Conservation (phyloP, 345 rosid species). For the Acer campestre region DNA sequence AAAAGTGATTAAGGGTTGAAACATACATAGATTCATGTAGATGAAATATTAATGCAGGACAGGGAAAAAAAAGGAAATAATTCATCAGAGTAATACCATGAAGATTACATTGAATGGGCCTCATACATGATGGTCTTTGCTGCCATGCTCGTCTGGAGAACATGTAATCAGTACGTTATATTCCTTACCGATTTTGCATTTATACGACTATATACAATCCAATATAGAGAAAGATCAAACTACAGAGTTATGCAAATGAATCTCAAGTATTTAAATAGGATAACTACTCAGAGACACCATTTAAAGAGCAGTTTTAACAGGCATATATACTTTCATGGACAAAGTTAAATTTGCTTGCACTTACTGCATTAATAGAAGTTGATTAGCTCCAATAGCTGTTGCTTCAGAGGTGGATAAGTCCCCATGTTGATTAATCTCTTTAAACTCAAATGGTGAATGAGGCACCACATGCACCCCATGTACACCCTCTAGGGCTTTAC, state of each 20-base stretch:
- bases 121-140: conserved; percentile 90
- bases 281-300: background rate
- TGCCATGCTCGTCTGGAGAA: conserved; percentile 78
- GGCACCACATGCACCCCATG: conserved; percentile 76
- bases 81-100: conserved; percentile 47
- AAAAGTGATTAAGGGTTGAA: conserved; percentile 14
- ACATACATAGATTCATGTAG: background rate
- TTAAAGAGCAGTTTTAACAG: background rate
- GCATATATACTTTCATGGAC: background rate
- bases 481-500: conserved; percentile 70
- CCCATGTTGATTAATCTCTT: conserved; percentile 49
- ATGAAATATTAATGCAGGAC: background rate
- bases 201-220: background rate
- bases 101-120: conserved; percentile 64
- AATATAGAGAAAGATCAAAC: background rate
- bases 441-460: conserved; percentile 64
- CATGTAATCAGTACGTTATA: conserved; percentile 13
- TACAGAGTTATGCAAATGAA: background rate
- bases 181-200: conserved; percentile 1
- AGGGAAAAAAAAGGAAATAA: background rate
- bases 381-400: conserved; percentile 47
- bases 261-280: conserved; percentile 3
- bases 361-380: conserved; percentile 63
- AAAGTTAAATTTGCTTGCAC: conserved; percentile 20
- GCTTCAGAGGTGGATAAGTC: conserved; percentile 44